A percentile compares a stretch with the other conserved stretches of the same genome.
phyloP scores from a whole-genome alignment of 208 protist genomes.

The Balamuthia mandrillaris region DNA sequence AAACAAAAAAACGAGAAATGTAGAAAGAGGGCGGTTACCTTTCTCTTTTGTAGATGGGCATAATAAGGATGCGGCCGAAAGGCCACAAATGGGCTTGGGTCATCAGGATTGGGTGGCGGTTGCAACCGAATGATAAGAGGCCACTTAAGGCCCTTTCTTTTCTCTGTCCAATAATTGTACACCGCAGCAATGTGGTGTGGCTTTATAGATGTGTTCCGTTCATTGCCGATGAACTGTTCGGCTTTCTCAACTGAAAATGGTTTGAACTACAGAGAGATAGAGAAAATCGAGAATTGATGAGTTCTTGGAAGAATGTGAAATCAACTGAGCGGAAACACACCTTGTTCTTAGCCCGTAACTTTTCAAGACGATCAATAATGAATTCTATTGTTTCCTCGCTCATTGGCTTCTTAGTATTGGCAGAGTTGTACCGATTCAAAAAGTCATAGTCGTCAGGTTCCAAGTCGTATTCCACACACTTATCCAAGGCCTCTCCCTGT shows the following conservation, averaged over 20 bases:
- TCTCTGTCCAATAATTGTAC: conserved; percentile 23
- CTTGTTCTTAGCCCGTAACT: neutral
- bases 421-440: neutral
- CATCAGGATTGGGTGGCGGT: neutral
- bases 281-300: neutral
- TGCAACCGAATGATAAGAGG: neutral
- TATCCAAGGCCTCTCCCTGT: neutral
- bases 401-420: neutral
- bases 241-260: neutral
- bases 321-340: neutral
- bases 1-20: neutral
- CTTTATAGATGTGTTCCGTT: neutral
- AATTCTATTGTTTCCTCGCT: neutral
- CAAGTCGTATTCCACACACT: neutral
- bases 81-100: conserved; percentile 1
- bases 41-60: neutral
- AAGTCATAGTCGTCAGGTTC: neutral
- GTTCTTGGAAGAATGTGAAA: neutral
- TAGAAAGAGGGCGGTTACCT: neutral
- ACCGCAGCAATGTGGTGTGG: neutral
- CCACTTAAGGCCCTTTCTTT: conserved; percentile 1
- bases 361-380: neutral
- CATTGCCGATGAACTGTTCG: neutral
- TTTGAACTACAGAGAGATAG: neutral
- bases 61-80: neutral